A percentile compares a stretch with the other conserved stretches of the same genome.
phyloP scores from a whole-genome alignment of 1,284 basidiomycete genomes.

The Sporisorium scitamineum region DNA sequence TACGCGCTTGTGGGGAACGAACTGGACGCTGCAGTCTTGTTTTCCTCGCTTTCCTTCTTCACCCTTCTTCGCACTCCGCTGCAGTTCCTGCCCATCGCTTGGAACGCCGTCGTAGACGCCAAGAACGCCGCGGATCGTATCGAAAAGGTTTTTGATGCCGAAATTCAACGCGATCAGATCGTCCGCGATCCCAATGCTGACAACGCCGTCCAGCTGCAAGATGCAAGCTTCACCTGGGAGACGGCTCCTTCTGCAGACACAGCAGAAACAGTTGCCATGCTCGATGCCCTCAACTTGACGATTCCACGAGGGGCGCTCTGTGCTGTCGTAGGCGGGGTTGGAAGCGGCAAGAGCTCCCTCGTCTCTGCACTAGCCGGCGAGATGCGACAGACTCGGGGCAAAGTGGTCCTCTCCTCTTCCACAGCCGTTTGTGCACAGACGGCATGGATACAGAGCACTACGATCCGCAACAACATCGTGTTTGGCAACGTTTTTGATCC shows the following conservation, averaged over 20 bases:
- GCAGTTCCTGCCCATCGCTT: slow-evolving; percentile 76
- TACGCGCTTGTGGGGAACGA: slow-evolving; percentile 77
- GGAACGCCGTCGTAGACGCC: slow-evolving; percentile 83
- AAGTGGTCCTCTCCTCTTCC: slow-evolving; percentile 12
- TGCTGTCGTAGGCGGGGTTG: slow-evolving; percentile 82
- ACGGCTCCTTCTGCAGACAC: slow-evolving; percentile 63
- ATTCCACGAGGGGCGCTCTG: slow-evolving; percentile 79
- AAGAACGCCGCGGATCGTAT: slow-evolving; percentile 35
- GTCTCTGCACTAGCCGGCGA: slow-evolving; percentile 31
- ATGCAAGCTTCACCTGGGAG: slow-evolving; percentile 62
- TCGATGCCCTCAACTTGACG: slow-evolving; percentile 76
- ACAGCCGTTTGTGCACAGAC: slow-evolving; percentile 7
- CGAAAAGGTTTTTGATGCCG: slow-evolving; percentile 21
- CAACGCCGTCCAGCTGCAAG: slow-evolving; percentile 10
- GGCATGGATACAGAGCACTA: slow-evolving; percentile 69
- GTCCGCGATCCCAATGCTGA: slow-evolving; percentile 11
- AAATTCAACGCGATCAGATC: slow-evolving; percentile 17
- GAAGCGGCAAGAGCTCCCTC: slow-evolving; percentile 75
- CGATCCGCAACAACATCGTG: slow-evolving; percentile 83
- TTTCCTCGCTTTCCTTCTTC: slow-evolving; percentile 80
- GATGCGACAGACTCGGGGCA: slow-evolving; percentile 24
- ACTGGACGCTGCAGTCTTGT: slow-evolving; percentile 79
- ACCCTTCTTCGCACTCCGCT: slow-evolving; percentile 64
- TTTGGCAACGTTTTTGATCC: slow-evolving; percentile 80
- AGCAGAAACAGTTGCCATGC: slow-evolving; percentile 72